Evolutionary conservation across 2,329 filamentous ascomycete species (phyloP).

Genomic region (Pseudogymnoascus sp.): DNA sequence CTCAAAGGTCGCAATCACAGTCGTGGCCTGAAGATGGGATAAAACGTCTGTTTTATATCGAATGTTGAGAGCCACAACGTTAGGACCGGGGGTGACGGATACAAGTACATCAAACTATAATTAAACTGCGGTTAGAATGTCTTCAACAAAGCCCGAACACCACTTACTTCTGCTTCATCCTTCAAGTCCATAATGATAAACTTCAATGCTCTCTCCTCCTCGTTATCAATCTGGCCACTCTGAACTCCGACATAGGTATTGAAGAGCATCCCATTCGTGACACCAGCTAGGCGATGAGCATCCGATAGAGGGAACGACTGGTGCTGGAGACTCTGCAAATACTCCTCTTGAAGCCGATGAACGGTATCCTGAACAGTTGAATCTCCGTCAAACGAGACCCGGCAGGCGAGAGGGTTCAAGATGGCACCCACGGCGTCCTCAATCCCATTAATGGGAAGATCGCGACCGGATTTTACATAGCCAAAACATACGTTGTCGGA

Average conservation of each 20-base stretch:
- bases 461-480: slow-evolving; percentile 33
- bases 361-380: background rate
- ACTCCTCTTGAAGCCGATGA: slow-evolving; percentile 14
- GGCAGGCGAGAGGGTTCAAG: slow-evolving; percentile 32
- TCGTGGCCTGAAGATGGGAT: background rate
- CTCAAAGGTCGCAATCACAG: background rate
- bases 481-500: slow-evolving; percentile 34
- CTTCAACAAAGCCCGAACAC: background rate
- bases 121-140: background rate
- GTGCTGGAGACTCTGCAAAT: slow-evolving; percentile 27
- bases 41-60: background rate
- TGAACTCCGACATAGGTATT: slow-evolving; percentile 14
- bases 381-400: slow-evolving; percentile 8
- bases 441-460: slow-evolving; percentile 37
- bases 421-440: slow-evolving; percentile 32
- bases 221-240: background rate
- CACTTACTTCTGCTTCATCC: background rate
- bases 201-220: background rate
- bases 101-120: background rate
- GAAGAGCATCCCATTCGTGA: slow-evolving; percentile 15
- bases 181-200: background rate
- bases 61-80: background rate
- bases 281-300: slow-evolving; percentile 25
- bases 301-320: slow-evolving; percentile 36
- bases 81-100: background rate